Evolutionary conservation across 176 grass and related monocot genomes (phyloP), one percentile per base, ranked within the genome.

Genomic region (Leersia perrieri): DNA sequence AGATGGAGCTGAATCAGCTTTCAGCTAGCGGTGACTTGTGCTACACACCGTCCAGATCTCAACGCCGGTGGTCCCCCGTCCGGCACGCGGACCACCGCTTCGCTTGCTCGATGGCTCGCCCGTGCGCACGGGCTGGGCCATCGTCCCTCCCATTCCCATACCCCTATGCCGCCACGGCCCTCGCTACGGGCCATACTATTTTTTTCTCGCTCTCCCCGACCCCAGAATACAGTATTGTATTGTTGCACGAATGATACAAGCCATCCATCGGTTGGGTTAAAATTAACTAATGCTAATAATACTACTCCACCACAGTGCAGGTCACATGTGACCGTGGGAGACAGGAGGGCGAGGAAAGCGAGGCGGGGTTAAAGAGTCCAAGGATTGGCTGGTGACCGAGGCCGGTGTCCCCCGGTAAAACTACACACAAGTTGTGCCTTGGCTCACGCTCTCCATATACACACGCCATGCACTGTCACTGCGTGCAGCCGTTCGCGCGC

Each of bases 41-140:
- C 84, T 86, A 60, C 33, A 44, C 57, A 2, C 40, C 40, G 75
- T 44, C 31, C 76, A 73, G 69, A 86, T 80, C 84, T 86, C 69
- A 61, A 58, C 68, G 68, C 84, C 33, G 63, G 64, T 76, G 82
- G 72, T 84, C 82, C 70, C 71, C 18, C 35, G 32, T 14, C 5
- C 23, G 18, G 80, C 60, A 70, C 31, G 35, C 80, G 30, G 28
- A 12, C 39, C 39, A 41, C 39, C 39, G 39, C 9, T n/a, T n/a
- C n/a, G n/a, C n/a, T n/a, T n/a, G n/a, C n/a, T n/a, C n/a, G n/a
- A n/a, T n/a, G n/a, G n/a, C n/a, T n/a, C n/a, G n/a, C n/a, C n/a
- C n/a, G n/a, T n/a, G n/a, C 41, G 60, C 40, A 32, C 5, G 68
- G 1, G 40, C 31, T n/a, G n/a, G n/a, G n/a, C n/a, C n/a, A n/a